phyloP scores from a whole-genome alignment of 139 green algal genomes.

The Pseudopediastrum boryanum region DNA sequence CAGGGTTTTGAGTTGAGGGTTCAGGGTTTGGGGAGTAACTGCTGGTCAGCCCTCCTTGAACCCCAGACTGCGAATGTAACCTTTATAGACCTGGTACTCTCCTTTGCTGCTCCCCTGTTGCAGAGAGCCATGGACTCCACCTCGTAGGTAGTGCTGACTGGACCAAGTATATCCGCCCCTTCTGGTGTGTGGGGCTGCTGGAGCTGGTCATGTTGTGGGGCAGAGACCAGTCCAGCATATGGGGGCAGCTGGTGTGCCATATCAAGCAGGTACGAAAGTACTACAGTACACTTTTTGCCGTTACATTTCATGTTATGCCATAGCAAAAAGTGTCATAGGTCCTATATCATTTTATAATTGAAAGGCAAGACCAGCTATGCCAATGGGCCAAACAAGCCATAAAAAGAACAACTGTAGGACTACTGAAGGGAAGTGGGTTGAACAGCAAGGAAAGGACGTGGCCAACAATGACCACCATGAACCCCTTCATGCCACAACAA shows the following conservation, averaged over 20 bases:
- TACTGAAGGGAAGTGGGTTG: too few relatives aligned
- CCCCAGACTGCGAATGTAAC: neutral
- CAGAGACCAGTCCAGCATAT: neutral
- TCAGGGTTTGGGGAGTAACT: neutral
- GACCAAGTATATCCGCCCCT: conserved; percentile 22
- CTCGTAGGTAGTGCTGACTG: conserved; percentile 7
- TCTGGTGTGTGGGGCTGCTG: conserved; percentile 21
- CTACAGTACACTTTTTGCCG: neutral
- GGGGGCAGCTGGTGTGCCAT: neutral
- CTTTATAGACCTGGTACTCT: neutral
- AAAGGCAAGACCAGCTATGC: too few relatives aligned
- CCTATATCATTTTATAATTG: neutral
- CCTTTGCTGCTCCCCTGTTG: neutral
- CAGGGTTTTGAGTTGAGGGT: neutral
- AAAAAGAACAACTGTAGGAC: too few relatives aligned
- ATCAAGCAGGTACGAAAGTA: neutral
- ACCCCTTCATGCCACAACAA: too few relatives aligned
- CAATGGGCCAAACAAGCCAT: too few relatives aligned
- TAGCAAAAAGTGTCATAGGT: neutral
- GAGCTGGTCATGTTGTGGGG: conserved; percentile 10
- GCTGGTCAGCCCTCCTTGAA: too few relatives aligned
- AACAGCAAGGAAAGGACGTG: too few relatives aligned
- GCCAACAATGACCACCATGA: too few relatives aligned
- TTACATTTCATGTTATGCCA: neutral
- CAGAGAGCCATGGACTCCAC: neutral